Evolutionary conservation across 345 rosid genomes (phyloP).

Genomic region (Anacardium occidentale): DNA sequence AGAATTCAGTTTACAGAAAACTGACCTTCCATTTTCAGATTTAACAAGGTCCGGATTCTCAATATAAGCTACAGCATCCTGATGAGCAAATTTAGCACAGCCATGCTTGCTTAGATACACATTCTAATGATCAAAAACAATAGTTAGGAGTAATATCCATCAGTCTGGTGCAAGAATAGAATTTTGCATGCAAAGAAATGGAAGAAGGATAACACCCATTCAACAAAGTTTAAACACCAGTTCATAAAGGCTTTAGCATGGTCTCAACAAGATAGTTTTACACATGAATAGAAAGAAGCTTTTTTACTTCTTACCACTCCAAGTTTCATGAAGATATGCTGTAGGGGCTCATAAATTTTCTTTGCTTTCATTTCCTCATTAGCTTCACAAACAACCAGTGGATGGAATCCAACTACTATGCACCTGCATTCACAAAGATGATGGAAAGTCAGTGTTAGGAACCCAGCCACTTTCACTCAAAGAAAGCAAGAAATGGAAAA

Average conservation of each 20-base stretch:
- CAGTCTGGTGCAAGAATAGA: not conserved
- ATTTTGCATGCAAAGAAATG: not conserved
- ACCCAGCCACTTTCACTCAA: too few relatives aligned
- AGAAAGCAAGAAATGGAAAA: too few relatives aligned
- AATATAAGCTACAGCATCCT: constrained; percentile 45
- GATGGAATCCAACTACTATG: constrained; percentile 58
- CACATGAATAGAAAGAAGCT: constrained; percentile 3
- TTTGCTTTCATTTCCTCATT: constrained; percentile 32
- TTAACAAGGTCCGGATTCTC: constrained; percentile 29
- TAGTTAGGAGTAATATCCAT: not conserved
- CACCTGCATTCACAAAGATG: constrained; percentile 44
- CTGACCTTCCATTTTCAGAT: constrained; percentile 19
- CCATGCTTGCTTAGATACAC: constrained; percentile 55
- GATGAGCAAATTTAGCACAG: constrained; percentile 32
- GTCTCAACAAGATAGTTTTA: not conserved
- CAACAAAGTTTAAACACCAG: not conserved
- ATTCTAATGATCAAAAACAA: constrained; percentile 45
- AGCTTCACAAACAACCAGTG: constrained; percentile 39
- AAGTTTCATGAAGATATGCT: constrained; percentile 43
- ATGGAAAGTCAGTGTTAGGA: too few relatives aligned
- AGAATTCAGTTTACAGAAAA: constrained; percentile 20
- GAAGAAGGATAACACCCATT: not conserved
- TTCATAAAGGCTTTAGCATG: not conserved
- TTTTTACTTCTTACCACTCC: constrained; percentile 62
- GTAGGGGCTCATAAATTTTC: constrained; percentile 34